Evolutionary conservation across 352 stramenopile genomes (phyloP).

Genomic region (Sclerospora graminicola): DNA sequence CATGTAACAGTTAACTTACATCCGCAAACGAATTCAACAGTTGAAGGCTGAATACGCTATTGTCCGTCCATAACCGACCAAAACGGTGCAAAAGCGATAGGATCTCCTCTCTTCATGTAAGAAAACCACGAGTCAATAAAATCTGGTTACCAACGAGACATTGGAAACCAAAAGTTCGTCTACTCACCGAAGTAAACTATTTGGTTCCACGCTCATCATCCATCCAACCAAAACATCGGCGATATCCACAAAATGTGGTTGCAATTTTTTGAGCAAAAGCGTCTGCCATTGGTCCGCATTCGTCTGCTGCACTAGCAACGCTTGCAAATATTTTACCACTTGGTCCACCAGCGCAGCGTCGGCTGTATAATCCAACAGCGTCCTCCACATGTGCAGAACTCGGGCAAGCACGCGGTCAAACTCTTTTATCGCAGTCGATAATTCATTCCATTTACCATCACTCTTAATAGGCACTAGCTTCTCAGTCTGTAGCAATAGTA

Average conservation of each 20-base stretch:
- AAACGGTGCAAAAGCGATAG: constrained; percentile 36
- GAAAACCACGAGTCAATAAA: background rate
- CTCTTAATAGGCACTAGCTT: constrained; percentile 18
- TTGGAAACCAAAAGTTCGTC: background rate
- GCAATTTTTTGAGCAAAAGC: constrained; percentile 33
- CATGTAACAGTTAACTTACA: constrained; percentile 13
- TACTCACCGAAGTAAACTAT: constrained; percentile 27
- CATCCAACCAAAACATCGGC: constrained; percentile 60
- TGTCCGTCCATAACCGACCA: constrained; percentile 45
- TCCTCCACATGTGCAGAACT: constrained; percentile 37
- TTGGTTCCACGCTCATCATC: constrained; percentile 38
- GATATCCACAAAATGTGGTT: constrained; percentile 61
- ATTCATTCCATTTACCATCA: constrained; percentile 21
- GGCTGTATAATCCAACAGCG: constrained; percentile 36
- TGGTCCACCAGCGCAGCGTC: constrained; percentile 31
- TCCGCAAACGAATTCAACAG: constrained; percentile 48
- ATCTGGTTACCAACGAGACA: background rate
- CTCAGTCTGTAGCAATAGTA: constrained; percentile 29
- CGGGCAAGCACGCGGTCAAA: constrained; percentile 28
- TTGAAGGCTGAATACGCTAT: constrained; percentile 63
- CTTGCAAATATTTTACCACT: constrained; percentile 22
- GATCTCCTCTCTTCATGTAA: constrained; percentile 31
- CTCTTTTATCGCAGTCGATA: constrained; percentile 32
- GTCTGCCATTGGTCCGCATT: constrained; percentile 12
- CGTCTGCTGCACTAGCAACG: constrained; percentile 16